phyloP scores from a whole-genome alignment of 2,329 filamentous ascomycete species.

The Orbilia quercus region DNA sequence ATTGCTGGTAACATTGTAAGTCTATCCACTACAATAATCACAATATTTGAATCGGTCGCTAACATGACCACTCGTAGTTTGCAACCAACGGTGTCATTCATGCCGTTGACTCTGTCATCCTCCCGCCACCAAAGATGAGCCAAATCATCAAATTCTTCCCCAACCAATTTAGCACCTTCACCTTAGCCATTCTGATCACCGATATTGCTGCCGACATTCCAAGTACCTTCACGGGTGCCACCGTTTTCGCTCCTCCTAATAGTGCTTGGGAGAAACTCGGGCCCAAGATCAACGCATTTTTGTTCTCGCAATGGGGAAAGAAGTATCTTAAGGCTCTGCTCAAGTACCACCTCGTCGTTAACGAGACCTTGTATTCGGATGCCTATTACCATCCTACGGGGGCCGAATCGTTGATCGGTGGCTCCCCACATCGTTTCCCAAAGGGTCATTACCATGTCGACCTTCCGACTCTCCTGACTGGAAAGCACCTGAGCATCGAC shows the following conservation, averaged over 20 bases:
- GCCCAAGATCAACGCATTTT: conserved; percentile 78
- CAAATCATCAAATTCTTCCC: conserved; percentile 75
- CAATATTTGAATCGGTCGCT: not conserved
- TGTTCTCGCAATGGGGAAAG: conserved; percentile 80
- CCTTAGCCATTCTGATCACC: conserved; percentile 79
- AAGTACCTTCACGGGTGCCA: conserved; percentile 68
- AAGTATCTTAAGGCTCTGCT: conserved; percentile 82
- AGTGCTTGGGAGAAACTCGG: conserved; percentile 81
- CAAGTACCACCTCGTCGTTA: conserved; percentile 79
- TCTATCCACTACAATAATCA: conserved; percentile 34
- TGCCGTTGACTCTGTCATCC: conserved; percentile 77
- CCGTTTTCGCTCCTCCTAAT: conserved; percentile 85
- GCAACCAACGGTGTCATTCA: conserved; percentile 85
- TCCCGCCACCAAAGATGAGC: conserved; percentile 76
- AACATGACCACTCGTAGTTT: conserved; percentile 65
- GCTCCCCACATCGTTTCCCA: conserved; percentile 58
- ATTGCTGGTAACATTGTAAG: conserved; percentile 76
- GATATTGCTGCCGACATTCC: conserved; percentile 74
- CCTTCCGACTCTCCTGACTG: conserved; percentile 77
- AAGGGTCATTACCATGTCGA: conserved; percentile 74
- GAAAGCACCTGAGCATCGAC: conserved; percentile 76
- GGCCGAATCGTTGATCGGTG: conserved; percentile 45
- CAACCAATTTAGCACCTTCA: conserved; percentile 79
- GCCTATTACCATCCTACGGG: conserved; percentile 65
- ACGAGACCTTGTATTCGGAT: conserved; percentile 84